phyloP scores from a whole-genome alignment of 73 alveolate species.

The Paramecium caudatum region DNA sequence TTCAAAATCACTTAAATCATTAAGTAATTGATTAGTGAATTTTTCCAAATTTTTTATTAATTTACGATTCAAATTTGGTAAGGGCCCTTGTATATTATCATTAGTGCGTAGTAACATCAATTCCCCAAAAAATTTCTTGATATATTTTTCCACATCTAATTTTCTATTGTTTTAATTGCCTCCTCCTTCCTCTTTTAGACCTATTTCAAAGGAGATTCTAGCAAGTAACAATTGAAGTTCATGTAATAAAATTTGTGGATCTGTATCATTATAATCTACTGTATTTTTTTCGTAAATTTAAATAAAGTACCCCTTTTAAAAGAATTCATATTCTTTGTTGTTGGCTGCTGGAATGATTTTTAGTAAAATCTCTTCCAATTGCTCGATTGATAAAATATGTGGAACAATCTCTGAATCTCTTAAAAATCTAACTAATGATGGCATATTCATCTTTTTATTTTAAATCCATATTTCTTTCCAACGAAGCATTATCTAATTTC shows the following conservation, averaged over 20 bases:
- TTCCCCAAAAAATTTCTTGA: constrained; percentile 57
- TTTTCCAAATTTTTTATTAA: constrained; percentile 66
- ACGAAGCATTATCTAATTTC: constrained; percentile 31
- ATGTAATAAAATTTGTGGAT: constrained; percentile 68
- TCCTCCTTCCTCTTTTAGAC: constrained; percentile 72
- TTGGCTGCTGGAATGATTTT: constrained; percentile 72
- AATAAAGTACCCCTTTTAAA: constrained; percentile 44
- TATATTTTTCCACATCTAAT: constrained; percentile 37
- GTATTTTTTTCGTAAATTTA: constrained; percentile 65
- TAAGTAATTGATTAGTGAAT: not conserved
- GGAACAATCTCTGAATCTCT: constrained; percentile 76
- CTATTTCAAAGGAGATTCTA: constrained; percentile 73
- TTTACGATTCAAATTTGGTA: constrained; percentile 72
- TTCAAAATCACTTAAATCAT: constrained; percentile 65
- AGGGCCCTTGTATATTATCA: constrained; percentile 58
- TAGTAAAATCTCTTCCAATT: constrained; percentile 57
- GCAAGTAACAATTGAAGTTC: constrained; percentile 70
- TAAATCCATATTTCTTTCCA: constrained; percentile 71
- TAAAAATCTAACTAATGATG: constrained; percentile 58
- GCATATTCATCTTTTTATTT: constrained; percentile 66
- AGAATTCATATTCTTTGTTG: constrained; percentile 71
- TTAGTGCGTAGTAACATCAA: constrained; percentile 65
- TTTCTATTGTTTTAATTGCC: constrained; percentile 9
- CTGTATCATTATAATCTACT: constrained; percentile 48
- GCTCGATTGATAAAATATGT: constrained; percentile 62